A percentile compares a stretch with the other conserved stretches of the same genome.
Conservation (phyloP, 345 rosid genomes). For the Arabidopsis thaliana region TAIR10.1 NC_003071.7:12488001-12488500, state of each 20-base stretch:
- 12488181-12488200: slow-evolving; percentile 65
- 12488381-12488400: slow-evolving; percentile 65
- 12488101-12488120: background rate
- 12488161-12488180: slow-evolving; percentile 66
- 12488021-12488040: slow-evolving; percentile 7
- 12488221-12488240: slow-evolving; percentile 74
- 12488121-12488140: background rate
- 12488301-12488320: background rate
- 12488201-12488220: slow-evolving; percentile 45
- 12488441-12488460: slow-evolving; percentile 71
- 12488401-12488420: slow-evolving; percentile 56
- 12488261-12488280: slow-evolving; percentile 70
- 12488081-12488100: slow-evolving; percentile 59
- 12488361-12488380: slow-evolving; percentile 76
- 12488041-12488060: slow-evolving; percentile 52
- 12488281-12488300: slow-evolving; percentile 24
- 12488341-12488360: slow-evolving; percentile 45
- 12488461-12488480: slow-evolving; percentile 69
- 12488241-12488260: slow-evolving; percentile 73
- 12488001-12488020: background rate
- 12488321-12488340: background rate
- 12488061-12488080: slow-evolving; percentile 82
- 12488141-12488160: slow-evolving; percentile 49
- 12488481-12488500: slow-evolving; percentile 70
- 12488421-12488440: slow-evolving; percentile 66